Evolutionary conservation across 1,284 basidiomycete species (phyloP).

Genomic region (Cryptococcus hybrid): DNA sequence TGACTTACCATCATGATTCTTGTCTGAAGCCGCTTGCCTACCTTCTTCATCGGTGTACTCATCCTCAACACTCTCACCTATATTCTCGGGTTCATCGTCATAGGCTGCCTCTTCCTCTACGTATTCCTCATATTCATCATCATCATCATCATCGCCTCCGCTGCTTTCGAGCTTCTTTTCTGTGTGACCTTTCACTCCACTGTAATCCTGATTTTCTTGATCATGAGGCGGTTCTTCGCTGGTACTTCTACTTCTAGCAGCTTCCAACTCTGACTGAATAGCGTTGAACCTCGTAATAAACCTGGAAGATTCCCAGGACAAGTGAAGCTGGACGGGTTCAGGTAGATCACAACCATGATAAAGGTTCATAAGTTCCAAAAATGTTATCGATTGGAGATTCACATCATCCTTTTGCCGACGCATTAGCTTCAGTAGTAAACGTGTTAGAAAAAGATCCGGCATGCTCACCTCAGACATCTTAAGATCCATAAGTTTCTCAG

Average conservation of each 20-base stretch:
- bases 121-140: neutral
- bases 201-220: neutral
- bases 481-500: conserved; percentile 53
- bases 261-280: conserved; percentile 36
- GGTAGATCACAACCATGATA: conserved; percentile 40
- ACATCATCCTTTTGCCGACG: conserved; percentile 32
- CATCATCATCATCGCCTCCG: neutral
- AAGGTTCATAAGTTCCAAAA: conserved; percentile 37
- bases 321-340: conserved; percentile 36
- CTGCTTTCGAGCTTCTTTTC: conserved; percentile 1
- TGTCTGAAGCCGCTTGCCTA: neutral
- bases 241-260: conserved; percentile 63
- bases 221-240: conserved; percentile 3
- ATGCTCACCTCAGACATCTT: conserved; percentile 67
- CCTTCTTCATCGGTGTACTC: neutral
- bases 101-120: conserved; percentile 6
- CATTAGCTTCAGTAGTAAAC: neutral
- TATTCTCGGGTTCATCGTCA: neutral
- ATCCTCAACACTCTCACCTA: neutral
- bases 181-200: neutral
- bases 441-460: neutral
- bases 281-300: conserved; percentile 44
- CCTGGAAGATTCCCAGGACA: conserved; percentile 31
- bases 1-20: conserved; percentile 11
- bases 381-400: conserved; percentile 35